Percentiles rank a stretch among this genome's conserved stretches.
These are phyloP conservation scores for Phytophthora sansomeana DNA, from an alignment of 352 stramenopile genomes.

Conservation along the genomic window DNA sequence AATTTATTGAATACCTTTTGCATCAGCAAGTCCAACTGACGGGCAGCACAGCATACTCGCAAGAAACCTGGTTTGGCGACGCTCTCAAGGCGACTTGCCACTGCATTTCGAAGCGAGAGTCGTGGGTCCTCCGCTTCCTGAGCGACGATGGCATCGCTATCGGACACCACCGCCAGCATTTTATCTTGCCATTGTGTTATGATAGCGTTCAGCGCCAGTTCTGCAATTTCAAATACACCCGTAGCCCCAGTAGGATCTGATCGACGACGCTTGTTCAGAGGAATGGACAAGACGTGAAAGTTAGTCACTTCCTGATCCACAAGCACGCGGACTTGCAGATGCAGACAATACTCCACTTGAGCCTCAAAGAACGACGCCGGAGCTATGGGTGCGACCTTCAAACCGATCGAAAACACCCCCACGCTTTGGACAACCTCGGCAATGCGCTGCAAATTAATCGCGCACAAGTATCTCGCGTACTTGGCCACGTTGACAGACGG, in stretches of 20 bases:
- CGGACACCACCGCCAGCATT: conserved; percentile 32
- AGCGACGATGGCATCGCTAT: conserved; percentile 25
- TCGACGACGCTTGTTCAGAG: conserved; percentile 30
- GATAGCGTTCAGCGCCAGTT: conserved; percentile 29
- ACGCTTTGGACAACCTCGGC: conserved; percentile 20
- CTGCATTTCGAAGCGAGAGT: conserved; percentile 28
- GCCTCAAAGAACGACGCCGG: conserved; percentile 27
- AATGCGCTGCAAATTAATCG: conserved; percentile 40
- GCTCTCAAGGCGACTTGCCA: conserved; percentile 31
- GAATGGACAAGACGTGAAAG: conserved; percentile 38
- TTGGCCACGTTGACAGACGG: conserved; percentile 19
- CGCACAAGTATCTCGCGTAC: conserved; percentile 35
- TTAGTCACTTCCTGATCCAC: conserved; percentile 24
- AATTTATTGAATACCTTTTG: conserved; percentile 36
- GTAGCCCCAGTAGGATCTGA: conserved; percentile 23
- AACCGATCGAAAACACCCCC: conserved; percentile 22
- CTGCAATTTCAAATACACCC: conserved; percentile 34
- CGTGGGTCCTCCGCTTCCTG: conserved; percentile 21
- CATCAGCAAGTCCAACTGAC: conserved; percentile 29
- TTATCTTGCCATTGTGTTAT: conserved; percentile 25
- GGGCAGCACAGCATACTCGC: conserved; percentile 22
- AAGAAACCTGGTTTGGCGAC: conserved; percentile 32
- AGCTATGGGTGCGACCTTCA: conserved; percentile 29
- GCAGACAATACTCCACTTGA: conserved; percentile 39
- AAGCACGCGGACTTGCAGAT: conserved; percentile 38